phyloP scores from a whole-genome alignment of 306 rosid genomes.

The Casuarina equisetifolia region DNA sequence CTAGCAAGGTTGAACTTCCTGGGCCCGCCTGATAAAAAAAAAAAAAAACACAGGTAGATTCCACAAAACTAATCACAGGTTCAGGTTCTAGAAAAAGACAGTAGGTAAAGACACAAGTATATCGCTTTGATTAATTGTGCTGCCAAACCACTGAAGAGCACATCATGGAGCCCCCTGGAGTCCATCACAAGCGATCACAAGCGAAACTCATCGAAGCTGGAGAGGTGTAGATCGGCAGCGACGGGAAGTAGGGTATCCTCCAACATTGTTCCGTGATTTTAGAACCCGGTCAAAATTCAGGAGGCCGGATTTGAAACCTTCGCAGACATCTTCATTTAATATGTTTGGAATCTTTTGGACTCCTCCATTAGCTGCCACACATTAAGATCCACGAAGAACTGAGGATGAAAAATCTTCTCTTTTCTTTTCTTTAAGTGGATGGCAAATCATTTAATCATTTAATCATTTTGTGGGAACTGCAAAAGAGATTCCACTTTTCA shows the following conservation, averaged over 20 bases:
- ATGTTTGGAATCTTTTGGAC: slow-evolving; percentile 23
- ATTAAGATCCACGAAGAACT: neutral
- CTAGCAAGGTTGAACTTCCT: neutral
- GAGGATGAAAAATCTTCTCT: neutral
- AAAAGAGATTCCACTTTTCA: neutral
- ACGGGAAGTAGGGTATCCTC: slow-evolving; percentile 41
- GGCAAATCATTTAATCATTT: neutral
- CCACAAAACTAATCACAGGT: too few relatives aligned
- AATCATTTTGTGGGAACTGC: neutral
- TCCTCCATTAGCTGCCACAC: slow-evolving; percentile 9
- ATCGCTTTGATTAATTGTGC: too few relatives aligned
- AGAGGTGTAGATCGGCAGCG: slow-evolving; percentile 17
- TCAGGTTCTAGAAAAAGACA: too few relatives aligned
- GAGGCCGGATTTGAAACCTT: slow-evolving; percentile 46
- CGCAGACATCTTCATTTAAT: slow-evolving; percentile 28
- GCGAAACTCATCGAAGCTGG: slow-evolving; percentile 16
- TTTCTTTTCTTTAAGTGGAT: neutral
- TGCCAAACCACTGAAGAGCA: neutral
- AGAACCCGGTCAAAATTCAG: slow-evolving; percentile 38
- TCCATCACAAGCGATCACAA: neutral
- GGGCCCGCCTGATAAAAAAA: neutral
- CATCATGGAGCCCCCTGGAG: neutral
- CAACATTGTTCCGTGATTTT: slow-evolving; percentile 49
- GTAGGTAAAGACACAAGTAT: too few relatives aligned
- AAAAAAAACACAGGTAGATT: too few relatives aligned